These are phyloP conservation scores for Metschnikowia orientalis DNA, from an alignment of 805 yeast species.

Conservation along the genomic window DNA sequence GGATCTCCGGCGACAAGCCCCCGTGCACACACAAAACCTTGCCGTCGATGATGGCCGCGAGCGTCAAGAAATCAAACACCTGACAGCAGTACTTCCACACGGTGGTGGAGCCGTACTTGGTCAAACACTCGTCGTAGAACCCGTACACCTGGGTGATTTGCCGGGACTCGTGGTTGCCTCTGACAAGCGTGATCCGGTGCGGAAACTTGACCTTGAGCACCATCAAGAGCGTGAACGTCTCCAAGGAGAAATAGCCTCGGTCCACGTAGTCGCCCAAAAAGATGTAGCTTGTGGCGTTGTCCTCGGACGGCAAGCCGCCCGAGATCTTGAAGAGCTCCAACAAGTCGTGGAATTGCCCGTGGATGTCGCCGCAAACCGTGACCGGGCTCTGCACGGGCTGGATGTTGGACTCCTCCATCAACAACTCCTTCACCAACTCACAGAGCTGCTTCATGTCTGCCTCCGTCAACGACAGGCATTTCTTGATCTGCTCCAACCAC, in stretches of 20 bases:
- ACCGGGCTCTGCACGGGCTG: constrained; percentile 93
- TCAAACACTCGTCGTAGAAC: constrained; percentile 91
- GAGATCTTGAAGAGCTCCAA: constrained; percentile 83
- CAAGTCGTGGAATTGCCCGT: constrained; percentile 95
- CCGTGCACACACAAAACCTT: constrained; percentile 95
- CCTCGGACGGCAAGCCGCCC: constrained; percentile 87
- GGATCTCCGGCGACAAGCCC: constrained; percentile 92
- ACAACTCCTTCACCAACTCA: constrained; percentile 87
- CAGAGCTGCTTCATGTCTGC: constrained; percentile 94
- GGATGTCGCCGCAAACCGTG: constrained; percentile 95
- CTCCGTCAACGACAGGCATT: constrained; percentile 85
- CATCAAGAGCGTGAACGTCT: constrained; percentile 91
- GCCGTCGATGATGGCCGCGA: constrained; percentile 96
- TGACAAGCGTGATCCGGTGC: constrained; percentile 75
- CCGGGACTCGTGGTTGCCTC: constrained; percentile 97
- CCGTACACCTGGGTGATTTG: constrained; percentile 99
- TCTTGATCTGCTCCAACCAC: constrained; percentile 91
- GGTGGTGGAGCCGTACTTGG: constrained; percentile 89
- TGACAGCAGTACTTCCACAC: constrained; percentile 97
- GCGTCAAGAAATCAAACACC: constrained; percentile 87
- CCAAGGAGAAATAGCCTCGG: constrained; percentile 93
- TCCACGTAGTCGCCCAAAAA: constrained; percentile 96
- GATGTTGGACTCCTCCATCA: constrained; percentile 94
- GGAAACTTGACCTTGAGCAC: constrained; percentile 89
- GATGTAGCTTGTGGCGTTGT: constrained; percentile 60